Percentiles rank a stretch among this genome's conserved stretches.
Evolutionary conservation across 345 rosid species (phyloP).

Genomic region (Geranium brycei): DNA sequence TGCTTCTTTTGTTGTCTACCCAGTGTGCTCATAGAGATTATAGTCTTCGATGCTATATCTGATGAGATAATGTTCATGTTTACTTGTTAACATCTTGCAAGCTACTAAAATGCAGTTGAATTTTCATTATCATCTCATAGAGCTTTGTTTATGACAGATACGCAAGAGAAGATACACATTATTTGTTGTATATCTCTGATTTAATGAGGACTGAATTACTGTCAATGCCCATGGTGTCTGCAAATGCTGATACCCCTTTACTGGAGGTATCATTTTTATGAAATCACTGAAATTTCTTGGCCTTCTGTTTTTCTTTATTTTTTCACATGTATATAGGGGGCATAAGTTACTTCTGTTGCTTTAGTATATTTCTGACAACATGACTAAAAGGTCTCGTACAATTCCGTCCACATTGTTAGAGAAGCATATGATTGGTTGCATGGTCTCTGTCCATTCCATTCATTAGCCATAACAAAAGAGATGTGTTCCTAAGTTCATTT

Average conservation of each 20-base stretch:
- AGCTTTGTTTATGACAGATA: constrained; percentile 41
- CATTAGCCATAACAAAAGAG: background rate
- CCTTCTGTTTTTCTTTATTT: background rate
- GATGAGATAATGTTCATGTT: no score
- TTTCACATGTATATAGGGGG: background rate
- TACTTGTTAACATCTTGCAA: no score
- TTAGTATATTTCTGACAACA: background rate
- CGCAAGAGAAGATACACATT: constrained; percentile 96
- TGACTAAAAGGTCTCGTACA: background rate
- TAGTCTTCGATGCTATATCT: no score
- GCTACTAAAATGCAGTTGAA: background rate
- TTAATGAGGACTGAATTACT: constrained; percentile 42
- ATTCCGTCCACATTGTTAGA: background rate
- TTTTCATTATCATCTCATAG: background rate
- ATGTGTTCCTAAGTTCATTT: background rate
- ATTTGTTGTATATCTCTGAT: constrained; percentile 72
- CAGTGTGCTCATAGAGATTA: background rate
- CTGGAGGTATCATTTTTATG: constrained; percentile 41
- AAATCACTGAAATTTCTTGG: background rate
- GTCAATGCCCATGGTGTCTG: constrained; percentile 15
- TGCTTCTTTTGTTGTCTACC: background rate
- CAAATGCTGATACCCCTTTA: constrained; percentile 40
- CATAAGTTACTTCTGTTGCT: background rate
- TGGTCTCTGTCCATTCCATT: background rate
- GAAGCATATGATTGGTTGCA: background rate